Evolutionary conservation across 495 filamentous ascomycete species (phyloP).

Genomic region (Platismatia glauca): DNA sequence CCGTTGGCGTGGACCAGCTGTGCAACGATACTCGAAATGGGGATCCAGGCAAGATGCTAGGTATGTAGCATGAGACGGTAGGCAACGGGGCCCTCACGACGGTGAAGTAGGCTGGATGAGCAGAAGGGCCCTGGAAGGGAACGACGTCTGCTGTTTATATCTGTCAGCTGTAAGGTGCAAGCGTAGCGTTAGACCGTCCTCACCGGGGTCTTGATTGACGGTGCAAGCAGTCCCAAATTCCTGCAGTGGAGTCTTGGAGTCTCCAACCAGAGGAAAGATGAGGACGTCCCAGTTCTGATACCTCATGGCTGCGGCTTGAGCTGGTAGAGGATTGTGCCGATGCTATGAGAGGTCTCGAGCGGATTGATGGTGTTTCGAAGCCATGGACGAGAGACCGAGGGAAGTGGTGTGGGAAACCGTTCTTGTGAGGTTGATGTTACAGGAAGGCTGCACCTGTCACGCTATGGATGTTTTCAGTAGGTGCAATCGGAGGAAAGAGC

Average conservation of each 20-base stretch:
- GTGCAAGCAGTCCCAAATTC: constrained; percentile 83
- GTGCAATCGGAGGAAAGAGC: background rate
- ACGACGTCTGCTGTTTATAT: constrained; percentile 24
- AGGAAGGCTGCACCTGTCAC: background rate
- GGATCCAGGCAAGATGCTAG: constrained; percentile 49
- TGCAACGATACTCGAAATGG: constrained; percentile 74
- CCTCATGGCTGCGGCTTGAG: constrained; percentile 47
- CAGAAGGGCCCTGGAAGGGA: constrained; percentile 2
- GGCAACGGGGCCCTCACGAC: constrained; percentile 37
- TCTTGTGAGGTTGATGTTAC: background rate
- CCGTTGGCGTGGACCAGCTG: constrained; percentile 61
- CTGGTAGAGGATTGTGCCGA: background rate
- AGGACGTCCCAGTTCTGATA: constrained; percentile 83
- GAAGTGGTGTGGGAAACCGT: background rate
- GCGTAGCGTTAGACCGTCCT: constrained; percentile 14
- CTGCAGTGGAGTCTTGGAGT: constrained; percentile 59
- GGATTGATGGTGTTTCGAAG: background rate
- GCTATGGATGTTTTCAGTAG: background rate
- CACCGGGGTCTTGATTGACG: constrained; percentile 58
- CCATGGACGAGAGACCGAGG: background rate
- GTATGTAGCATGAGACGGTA: constrained; percentile 68
- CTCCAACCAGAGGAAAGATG: constrained; percentile 52
- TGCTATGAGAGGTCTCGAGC: too few species aligned
- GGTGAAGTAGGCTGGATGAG: constrained; percentile 27
- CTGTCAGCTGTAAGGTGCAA: constrained; percentile 22